These are phyloP conservation scores for Fraxinus sp. DNA, from an alignment of 305 asterid genomes.

Conservation along the genomic window DNA sequence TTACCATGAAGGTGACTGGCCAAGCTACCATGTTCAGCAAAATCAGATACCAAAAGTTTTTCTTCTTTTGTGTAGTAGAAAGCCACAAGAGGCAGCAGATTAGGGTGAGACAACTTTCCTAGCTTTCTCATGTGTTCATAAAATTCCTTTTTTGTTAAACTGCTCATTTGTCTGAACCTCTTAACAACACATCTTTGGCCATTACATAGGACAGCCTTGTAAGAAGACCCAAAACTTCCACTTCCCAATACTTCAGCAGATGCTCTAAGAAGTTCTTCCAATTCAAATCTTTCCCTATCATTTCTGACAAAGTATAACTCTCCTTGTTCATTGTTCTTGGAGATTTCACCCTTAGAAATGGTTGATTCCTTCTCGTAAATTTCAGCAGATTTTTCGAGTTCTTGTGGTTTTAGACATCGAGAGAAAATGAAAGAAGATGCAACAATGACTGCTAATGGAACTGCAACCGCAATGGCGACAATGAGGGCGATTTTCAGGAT, in stretches of 20 bases:
- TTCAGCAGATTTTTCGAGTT: constrained; percentile 16
- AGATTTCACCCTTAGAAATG: not conserved
- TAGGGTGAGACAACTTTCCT: constrained; percentile 41
- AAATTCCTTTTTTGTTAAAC: constrained; percentile 33
- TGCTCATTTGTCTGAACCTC: constrained; percentile 39
- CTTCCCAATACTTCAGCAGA: constrained; percentile 45
- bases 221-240: constrained; percentile 45
- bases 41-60: constrained; percentile 39
- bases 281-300: constrained; percentile 30
- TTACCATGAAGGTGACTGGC: constrained; percentile 45
- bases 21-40: constrained; percentile 40
- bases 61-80: constrained; percentile 40
- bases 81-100: constrained; percentile 41
- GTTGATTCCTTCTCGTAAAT: constrained; percentile 7
- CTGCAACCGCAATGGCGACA: constrained; percentile 10
- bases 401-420: constrained; percentile 9
- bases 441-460: constrained; percentile 12
- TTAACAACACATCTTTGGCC: constrained; percentile 33
- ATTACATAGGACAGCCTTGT: constrained; percentile 34
- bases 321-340: constrained; percentile 14
- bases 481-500: constrained; percentile 17
- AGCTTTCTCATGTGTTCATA: constrained; percentile 39
- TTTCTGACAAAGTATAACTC: constrained; percentile 33
- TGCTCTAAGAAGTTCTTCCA: constrained; percentile 38
- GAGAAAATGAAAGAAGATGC: constrained; percentile 1